Conservation (phyloP, 345 rosid genomes). For the Stellera chamaejasme region DNA sequence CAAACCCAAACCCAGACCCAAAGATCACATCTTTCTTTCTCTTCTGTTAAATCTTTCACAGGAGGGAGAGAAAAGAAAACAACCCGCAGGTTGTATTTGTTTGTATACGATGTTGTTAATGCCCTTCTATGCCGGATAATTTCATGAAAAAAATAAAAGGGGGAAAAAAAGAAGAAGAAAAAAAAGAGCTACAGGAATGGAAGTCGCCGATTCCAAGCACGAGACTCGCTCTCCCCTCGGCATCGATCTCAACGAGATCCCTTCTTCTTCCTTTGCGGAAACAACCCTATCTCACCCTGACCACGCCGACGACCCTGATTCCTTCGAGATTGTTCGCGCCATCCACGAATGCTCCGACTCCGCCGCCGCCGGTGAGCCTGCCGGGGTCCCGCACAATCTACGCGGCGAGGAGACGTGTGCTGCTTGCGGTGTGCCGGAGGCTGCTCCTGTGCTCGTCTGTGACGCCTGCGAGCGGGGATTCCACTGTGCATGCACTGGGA, state of each 20-base stretch:
- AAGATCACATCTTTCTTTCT: no score
- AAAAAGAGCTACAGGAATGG: conserved; percentile 14
- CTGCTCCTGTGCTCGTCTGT: conserved; percentile 51
- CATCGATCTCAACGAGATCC: conserved; percentile 99
- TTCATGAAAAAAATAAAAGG: no score
- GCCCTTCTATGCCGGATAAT: no score
- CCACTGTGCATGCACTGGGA: conserved; percentile 51
- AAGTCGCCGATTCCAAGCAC: conserved; percentile 18
- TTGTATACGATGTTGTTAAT: no score
- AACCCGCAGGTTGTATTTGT: no score
- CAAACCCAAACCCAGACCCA: no score
- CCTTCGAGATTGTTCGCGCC: conserved; percentile 53
- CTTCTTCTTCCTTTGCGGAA: conserved; percentile 30
- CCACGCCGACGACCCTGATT: conserved; percentile 21
- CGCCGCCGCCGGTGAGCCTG: conserved; percentile 34
- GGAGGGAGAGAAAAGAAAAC: no score
- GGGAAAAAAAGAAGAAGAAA: no score
- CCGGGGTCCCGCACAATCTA: conserved; percentile 26
- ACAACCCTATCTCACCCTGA: conserved; percentile 28
- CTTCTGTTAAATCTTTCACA: no score
- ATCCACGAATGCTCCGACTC: conserved; percentile 59
- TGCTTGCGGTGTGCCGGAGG: conserved; percentile 47
- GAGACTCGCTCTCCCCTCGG: conserved; percentile 63
- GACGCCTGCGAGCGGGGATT: conserved; percentile 92
- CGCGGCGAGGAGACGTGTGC: conserved; percentile 29